phyloP scores from a whole-genome alignment of 2,329 filamentous ascomycete species.

The Bipolaris bicolor region DNA sequence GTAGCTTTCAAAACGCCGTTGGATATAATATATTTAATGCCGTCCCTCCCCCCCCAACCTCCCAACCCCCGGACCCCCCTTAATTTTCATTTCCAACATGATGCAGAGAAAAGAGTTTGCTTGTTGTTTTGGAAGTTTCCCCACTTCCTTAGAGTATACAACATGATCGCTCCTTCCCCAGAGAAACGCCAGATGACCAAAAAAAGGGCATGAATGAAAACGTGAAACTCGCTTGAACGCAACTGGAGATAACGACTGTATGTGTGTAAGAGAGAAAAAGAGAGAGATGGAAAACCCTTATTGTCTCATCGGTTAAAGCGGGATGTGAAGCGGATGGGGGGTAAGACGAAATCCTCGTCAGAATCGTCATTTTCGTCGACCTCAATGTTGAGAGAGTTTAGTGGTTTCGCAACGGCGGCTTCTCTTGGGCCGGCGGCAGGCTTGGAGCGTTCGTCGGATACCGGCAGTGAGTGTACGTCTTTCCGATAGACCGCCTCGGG shows the following conservation, averaged over 20 bases:
- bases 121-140: not conserved
- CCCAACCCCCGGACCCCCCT: too few relatives aligned
- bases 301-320: slow-evolving; percentile 26
- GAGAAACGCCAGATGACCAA: slow-evolving; percentile 17
- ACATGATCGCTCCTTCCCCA: too few relatives aligned
- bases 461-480: slow-evolving; percentile 20
- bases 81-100: slow-evolving; percentile 9
- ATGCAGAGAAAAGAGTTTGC: not conserved
- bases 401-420: slow-evolving; percentile 7
- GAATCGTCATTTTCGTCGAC: slow-evolving; percentile 47
- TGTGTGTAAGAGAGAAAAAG: slow-evolving; percentile 2
- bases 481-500: slow-evolving; percentile 23
- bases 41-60: too few relatives aligned
- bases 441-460: slow-evolving; percentile 16
- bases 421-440: slow-evolving; percentile 10
- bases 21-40: slow-evolving; percentile 5
- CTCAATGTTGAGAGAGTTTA: slow-evolving; percentile 43
- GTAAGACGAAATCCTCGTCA: slow-evolving; percentile 44
- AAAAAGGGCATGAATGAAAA: slow-evolving; percentile 14
- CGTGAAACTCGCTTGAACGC: slow-evolving; percentile 39
- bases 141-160: not conserved
- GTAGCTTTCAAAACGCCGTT: not conserved
- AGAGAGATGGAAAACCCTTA: slow-evolving; percentile 1
- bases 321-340: slow-evolving; percentile 46
- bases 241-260: slow-evolving; percentile 18